Percentiles rank a stretch among this genome's conserved stretches.
Evolutionary conservation across 176 grass and related monocot genomes (phyloP).

Genomic region (Oryza brachyantha): DNA sequence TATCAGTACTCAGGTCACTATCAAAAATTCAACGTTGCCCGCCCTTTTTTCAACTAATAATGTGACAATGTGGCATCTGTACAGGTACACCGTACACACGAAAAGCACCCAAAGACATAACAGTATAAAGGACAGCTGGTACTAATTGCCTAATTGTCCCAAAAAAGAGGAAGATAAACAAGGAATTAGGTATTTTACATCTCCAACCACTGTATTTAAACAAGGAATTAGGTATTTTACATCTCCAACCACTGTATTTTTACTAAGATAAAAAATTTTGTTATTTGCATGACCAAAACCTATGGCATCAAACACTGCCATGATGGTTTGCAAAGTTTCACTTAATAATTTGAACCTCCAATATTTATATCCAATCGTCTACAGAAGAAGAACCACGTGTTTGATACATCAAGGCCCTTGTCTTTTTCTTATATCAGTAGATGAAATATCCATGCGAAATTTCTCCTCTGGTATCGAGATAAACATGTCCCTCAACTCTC

Average conservation of each 20-base stretch:
- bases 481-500: constrained; percentile 77
- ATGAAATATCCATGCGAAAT: constrained; percentile 84
- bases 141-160: neutral
- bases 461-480: constrained; percentile 71
- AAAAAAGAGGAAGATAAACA: constrained; percentile 10
- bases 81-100: neutral
- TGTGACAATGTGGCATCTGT: neutral
- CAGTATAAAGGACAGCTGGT: neutral
- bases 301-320: neutral
- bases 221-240: too few relatives aligned
- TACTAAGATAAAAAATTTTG: constrained; percentile 3
- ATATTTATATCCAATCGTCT: constrained; percentile 4
- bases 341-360: neutral
- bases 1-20: neutral
- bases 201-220: neutral
- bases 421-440: constrained; percentile 70
- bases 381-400: neutral
- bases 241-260: too few relatives aligned
- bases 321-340: neutral
- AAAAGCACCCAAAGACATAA: neutral
- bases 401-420: constrained; percentile 35
- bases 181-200: neutral
- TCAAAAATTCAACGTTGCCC: neutral
- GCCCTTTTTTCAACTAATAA: neutral
- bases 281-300: neutral